Conservation (phyloP, 208 protist species). For the Leishmania martiniquensis region DNA sequence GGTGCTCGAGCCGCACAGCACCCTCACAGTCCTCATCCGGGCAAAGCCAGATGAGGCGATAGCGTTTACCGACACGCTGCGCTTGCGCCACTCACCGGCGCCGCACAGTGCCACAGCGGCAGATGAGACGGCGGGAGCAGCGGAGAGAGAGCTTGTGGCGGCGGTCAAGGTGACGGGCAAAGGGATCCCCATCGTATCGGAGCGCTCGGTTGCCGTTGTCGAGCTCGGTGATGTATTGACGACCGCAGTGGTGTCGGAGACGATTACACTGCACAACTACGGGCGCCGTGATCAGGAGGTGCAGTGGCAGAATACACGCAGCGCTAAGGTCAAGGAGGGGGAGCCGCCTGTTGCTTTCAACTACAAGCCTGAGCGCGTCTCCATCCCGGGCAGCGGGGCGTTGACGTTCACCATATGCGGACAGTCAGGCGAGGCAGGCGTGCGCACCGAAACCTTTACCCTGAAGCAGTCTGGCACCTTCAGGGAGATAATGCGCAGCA, state of each 20-base stretch:
- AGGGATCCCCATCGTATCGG: slow-evolving; percentile 90
- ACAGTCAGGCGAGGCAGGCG: slow-evolving; percentile 44
- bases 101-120: not conserved
- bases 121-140: slow-evolving; percentile 33
- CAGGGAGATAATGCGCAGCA: slow-evolving; percentile 78
- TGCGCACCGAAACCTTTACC: slow-evolving; percentile 76
- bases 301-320: slow-evolving; percentile 84
- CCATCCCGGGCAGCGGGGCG: slow-evolving; percentile 58
- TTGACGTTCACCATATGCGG: slow-evolving; percentile 76
- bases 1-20: slow-evolving; percentile 69
- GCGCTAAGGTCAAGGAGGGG: slow-evolving; percentile 68
- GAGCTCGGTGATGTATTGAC: slow-evolving; percentile 95
- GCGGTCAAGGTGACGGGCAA: slow-evolving; percentile 80
- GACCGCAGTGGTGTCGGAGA: slow-evolving; percentile 41
- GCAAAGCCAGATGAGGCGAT: slow-evolving; percentile 91
- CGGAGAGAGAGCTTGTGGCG: slow-evolving; percentile 22
- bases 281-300: slow-evolving; percentile 89
- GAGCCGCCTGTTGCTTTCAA: slow-evolving; percentile 74
- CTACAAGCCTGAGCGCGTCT: slow-evolving; percentile 76
- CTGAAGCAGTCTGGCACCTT: slow-evolving; percentile 84
- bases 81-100: slow-evolving; percentile 30
- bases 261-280: slow-evolving; percentile 88
- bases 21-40: slow-evolving; percentile 50
- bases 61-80: slow-evolving; percentile 80
- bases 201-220: slow-evolving; percentile 41